Conservation (phyloP, 805 yeast species). For the Dipodascus albidus region DNA sequence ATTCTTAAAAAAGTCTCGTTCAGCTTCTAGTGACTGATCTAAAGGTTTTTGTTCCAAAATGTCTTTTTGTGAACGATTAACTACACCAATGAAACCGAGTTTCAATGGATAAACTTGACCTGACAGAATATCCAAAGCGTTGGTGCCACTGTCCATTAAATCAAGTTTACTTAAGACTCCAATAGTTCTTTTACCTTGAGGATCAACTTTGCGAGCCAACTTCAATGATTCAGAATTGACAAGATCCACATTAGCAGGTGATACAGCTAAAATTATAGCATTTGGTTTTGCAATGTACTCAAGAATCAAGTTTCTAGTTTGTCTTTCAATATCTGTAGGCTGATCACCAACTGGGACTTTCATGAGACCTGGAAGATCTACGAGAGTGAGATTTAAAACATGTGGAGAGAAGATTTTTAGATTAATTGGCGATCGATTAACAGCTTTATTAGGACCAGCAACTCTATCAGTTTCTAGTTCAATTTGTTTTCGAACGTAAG, state of each 20-base stretch:
- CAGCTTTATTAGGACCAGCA: constrained; percentile 92
- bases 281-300: constrained; percentile 92
- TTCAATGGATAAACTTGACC: constrained; percentile 93
- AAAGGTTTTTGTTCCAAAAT: constrained; percentile 68
- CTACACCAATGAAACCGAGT: constrained; percentile 93
- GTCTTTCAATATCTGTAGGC: constrained; percentile 93
- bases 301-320: constrained; percentile 74
- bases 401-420: constrained; percentile 84
- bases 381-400: constrained; percentile 85
- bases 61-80: constrained; percentile 94
- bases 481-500: constrained; percentile 78
- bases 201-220: constrained; percentile 94
- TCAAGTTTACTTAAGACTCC: constrained; percentile 92
- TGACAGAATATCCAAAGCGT: constrained; percentile 85
- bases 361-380: constrained; percentile 93
- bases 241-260: constrained; percentile 94
- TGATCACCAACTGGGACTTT: constrained; percentile 98
- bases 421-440: constrained; percentile 84
- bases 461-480: constrained; percentile 83
- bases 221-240: constrained; percentile 94
- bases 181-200: constrained; percentile 90
- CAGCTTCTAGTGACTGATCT: constrained; percentile 72
- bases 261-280: constrained; percentile 87
- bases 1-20: constrained; percentile 64
- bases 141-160: constrained; percentile 96